These are phyloP conservation scores for Trichopus zeylanicus DNA, from an alignment of 116 monocot species.

Conservation along the genomic window DNA sequence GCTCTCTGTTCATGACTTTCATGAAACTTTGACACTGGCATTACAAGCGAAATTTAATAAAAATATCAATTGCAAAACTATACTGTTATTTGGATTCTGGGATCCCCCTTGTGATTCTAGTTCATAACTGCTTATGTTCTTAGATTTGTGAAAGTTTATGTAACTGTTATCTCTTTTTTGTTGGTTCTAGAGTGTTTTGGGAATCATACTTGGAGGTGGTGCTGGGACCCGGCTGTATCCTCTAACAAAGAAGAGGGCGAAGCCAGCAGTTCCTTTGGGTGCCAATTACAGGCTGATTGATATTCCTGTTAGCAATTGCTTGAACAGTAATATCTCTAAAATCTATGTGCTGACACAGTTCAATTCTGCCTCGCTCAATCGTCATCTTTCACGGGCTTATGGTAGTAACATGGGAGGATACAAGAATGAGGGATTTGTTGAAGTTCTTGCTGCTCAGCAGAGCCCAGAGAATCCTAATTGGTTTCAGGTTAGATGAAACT, in stretches of 20 bases:
- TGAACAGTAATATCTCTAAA: conserved; percentile 42
- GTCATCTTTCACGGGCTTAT: conserved; percentile 36
- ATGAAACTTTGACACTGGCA: too few species aligned
- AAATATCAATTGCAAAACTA: too few species aligned
- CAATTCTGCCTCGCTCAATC: conserved; percentile 47
- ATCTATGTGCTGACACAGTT: conserved; percentile 40
- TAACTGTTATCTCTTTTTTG: background rate
- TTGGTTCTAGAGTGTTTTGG: background rate
- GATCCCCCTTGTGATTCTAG: too few species aligned
- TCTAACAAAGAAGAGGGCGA: conserved; percentile 1
- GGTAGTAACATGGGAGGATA: conserved; percentile 3
- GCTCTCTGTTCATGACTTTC: too few species aligned
- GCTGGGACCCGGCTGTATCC: background rate
- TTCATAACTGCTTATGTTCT: too few species aligned
- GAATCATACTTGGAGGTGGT: conserved; percentile 1
- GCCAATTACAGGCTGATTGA: conserved; percentile 51
- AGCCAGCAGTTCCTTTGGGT: conserved; percentile 33
- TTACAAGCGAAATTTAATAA: too few species aligned
- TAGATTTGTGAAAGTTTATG: background rate
- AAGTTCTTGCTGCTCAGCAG: background rate
- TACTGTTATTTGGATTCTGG: too few species aligned
- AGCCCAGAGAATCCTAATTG: background rate
- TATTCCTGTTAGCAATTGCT: conserved; percentile 44
- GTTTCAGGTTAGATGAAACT: background rate
- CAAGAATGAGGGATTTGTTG: conserved; percentile 13